A percentile compares a stretch with the other conserved stretches of the same genome.
phyloP scores from a whole-genome alignment of 805 yeast genomes.

The Sugiyamaella marilandica region DNA sequence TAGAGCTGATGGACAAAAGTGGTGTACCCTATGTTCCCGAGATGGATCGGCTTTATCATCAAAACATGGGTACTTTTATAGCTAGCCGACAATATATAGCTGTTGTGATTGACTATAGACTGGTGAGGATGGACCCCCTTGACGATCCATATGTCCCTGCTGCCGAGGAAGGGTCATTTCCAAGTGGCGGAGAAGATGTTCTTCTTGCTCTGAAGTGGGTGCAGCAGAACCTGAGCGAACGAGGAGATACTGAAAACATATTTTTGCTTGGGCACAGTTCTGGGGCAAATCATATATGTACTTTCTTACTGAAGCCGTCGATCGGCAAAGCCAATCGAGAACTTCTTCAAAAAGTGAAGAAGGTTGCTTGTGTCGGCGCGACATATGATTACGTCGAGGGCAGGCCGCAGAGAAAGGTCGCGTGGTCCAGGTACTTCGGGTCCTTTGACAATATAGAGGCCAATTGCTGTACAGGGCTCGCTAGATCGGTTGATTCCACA shows the following conservation, averaged over 20 bases:
- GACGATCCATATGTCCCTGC: not conserved
- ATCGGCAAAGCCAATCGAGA: not conserved
- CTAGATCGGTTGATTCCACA: not conserved
- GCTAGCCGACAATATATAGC: not conserved
- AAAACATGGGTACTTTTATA: constrained; percentile 1
- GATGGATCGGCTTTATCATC: not conserved
- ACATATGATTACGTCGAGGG: constrained; percentile 2
- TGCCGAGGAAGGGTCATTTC: not conserved
- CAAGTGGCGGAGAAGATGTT: not conserved
- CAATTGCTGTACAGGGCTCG: not conserved
- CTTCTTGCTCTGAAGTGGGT: not conserved
- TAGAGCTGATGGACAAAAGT: not conserved
- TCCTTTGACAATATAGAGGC: not conserved
- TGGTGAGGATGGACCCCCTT: not conserved
- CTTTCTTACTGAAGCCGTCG: not conserved
- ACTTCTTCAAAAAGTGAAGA: not conserved
- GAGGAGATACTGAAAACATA: not conserved
- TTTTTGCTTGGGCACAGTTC: not conserved
- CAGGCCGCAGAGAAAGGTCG: not conserved
- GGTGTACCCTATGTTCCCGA: not conserved
- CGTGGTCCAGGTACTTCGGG: constrained; percentile 1
- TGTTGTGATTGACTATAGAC: not conserved
- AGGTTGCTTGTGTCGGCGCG: not conserved
- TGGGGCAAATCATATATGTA: not conserved
- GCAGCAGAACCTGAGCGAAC: not conserved